Evolutionary conservation across 2,329 filamentous ascomycete genomes (phyloP), one percentile per base, ranked within the genome.

Genomic region (Corinectria fuckeliana): DNA sequence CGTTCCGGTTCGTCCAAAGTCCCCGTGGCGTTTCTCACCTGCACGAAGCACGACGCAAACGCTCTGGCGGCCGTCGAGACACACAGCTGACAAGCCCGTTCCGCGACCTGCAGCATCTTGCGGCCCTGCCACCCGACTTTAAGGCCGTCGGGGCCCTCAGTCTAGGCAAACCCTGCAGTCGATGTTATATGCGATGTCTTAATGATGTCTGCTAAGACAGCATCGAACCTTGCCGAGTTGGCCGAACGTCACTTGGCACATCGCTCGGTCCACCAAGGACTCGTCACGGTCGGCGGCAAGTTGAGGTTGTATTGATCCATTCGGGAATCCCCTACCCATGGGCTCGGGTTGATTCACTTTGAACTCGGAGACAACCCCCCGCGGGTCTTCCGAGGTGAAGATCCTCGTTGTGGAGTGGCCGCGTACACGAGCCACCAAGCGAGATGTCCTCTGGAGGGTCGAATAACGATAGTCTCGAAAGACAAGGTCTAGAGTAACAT

Each of bases 1-100:
- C 28, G 38, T 45, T 58, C 50, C 50, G 50, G 54, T 61, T 64
- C 50, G 49, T 32, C 36, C 50, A 60, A 49, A 45, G 32, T 48
- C 36, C 41, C 48, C 34, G 32, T 53, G n/a, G n/a, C 30, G 32
- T 58, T 39, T 54, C 34, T 25, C 51, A 36, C 32, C 32, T 18
- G 18, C 18, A 16, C 14, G 7, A 9, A 16, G 28, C 55, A 36
- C 28, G 14, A 58, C 11, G 20, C 32, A 11, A n/a, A 50, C 18
- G 34, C 6, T 42, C 28, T 53, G 10, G 30, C 49, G 13, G 21
- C 36, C 50, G 11, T 45, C 32, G 25, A 18, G 11, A 18, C 28
- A 23, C 32, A 49, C 32, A 49, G 41, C 42, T 34, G 32, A 49
- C 26, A 49, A 30, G 25, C 25, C 30, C 36, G 32, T 26, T 25